Conservation (phyloP, 257 asterid species). For the Linderniella brevidens region DNA sequence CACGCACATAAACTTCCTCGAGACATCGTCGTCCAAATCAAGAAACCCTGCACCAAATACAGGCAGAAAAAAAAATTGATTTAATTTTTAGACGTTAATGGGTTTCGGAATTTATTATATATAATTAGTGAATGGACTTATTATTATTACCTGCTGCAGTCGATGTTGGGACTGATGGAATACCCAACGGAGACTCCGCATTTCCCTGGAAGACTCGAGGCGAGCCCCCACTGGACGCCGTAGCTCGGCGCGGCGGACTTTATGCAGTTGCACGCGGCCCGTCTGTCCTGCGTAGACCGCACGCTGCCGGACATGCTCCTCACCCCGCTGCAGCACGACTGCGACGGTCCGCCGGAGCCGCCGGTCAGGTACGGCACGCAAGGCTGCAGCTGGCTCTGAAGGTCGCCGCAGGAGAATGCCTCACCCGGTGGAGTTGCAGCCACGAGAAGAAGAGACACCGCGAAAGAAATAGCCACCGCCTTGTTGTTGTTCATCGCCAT, state of each 20-base stretch:
- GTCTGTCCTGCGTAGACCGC: slow-evolving; percentile 25
- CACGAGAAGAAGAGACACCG: neutral
- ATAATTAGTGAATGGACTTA: no score
- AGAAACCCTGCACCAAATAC: no score
- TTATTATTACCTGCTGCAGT: slow-evolving; percentile 37
- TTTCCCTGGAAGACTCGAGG: slow-evolving; percentile 30
- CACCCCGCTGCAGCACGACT: slow-evolving; percentile 30
- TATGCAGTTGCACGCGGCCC: slow-evolving; percentile 33
- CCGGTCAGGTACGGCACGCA: slow-evolving; percentile 25
- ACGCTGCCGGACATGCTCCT: slow-evolving; percentile 9
- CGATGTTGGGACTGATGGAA: slow-evolving; percentile 16
- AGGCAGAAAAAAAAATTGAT: no score
- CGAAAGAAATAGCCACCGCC: no score
- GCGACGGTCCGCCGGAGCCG: slow-evolving; percentile 16
- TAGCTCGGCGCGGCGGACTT: slow-evolving; percentile 32
- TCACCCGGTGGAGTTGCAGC: slow-evolving; percentile 16
- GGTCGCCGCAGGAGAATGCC: slow-evolving; percentile 30
- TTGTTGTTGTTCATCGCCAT: no score
- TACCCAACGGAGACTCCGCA: slow-evolving; percentile 27
- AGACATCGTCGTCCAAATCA: slow-evolving; percentile 1
- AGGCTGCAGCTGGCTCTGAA: slow-evolving; percentile 13
- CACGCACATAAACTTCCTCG: no score
- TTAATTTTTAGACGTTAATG: no score
- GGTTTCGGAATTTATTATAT: no score
- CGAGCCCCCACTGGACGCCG: slow-evolving; percentile 20